Evolutionary conservation across 371 early-diverging fungal genomes (phyloP).

Genomic region (Antonospora locustae): DNA sequence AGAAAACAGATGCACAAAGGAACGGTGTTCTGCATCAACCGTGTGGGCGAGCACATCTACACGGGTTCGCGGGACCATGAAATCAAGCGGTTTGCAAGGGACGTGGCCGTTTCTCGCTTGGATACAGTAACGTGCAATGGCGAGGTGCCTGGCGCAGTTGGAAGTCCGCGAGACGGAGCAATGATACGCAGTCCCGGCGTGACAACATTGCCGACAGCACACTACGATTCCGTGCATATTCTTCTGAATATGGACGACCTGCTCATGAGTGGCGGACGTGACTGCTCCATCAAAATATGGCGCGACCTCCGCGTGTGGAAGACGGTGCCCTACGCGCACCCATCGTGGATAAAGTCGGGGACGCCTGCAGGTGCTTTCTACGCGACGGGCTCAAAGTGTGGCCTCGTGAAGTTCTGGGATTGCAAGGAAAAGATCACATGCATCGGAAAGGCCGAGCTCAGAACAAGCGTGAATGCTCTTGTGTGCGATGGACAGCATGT

Average conservation of each 20-base stretch:
- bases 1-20: slow-evolving; percentile 19
- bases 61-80: slow-evolving; percentile 38
- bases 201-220: slow-evolving; percentile 17
- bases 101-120: background rate
- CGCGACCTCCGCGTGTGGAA: slow-evolving; percentile 6
- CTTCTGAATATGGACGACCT: slow-evolving; percentile 16
- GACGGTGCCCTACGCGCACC: slow-evolving; percentile 42
- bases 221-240: slow-evolving; percentile 28
- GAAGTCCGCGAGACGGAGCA: slow-evolving; percentile 1
- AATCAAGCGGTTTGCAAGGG: slow-evolving; percentile 4
- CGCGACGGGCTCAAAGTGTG: slow-evolving; percentile 32
- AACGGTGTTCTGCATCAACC: slow-evolving; percentile 29
- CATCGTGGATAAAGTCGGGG: slow-evolving; percentile 32
- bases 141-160: background rate
- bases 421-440: slow-evolving; percentile 20
- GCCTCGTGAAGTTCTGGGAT: slow-evolving; percentile 34
- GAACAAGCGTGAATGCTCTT: slow-evolving; percentile 13
- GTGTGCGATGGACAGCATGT: slow-evolving; percentile 1
- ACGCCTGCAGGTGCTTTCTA: slow-evolving; percentile 11
- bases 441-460: slow-evolving; percentile 15
- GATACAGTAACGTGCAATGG: background rate
- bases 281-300: slow-evolving; percentile 37
- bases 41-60: slow-evolving; percentile 3
- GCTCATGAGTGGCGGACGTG: slow-evolving; percentile 25
- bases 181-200: too few species aligned